A percentile compares a stretch with the other conserved stretches of the same genome.
These are phyloP conservation scores for Globisporangium emineosum DNA, from an alignment of 352 stramenopile species.

Conservation along the genomic window DNA sequence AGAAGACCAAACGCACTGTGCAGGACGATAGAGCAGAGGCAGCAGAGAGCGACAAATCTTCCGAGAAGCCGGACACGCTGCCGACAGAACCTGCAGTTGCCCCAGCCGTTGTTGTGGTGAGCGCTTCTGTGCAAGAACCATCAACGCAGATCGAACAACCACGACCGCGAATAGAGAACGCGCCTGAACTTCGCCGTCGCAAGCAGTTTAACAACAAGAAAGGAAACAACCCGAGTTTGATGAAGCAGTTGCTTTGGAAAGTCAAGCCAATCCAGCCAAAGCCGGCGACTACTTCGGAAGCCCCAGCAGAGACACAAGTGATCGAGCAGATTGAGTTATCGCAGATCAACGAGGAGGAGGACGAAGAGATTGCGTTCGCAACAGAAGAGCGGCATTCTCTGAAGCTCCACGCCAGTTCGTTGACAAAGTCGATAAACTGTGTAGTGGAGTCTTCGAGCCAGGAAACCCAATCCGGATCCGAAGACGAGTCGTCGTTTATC, in stretches of 20 bases:
- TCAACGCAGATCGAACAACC: slow-evolving; percentile 8
- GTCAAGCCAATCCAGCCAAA: slow-evolving; percentile 25
- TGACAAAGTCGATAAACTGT: slow-evolving; percentile 22
- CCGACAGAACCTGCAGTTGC: not conserved
- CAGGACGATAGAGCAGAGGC: not conserved
- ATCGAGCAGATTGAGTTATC: slow-evolving; percentile 1
- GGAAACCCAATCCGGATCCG: slow-evolving; percentile 67
- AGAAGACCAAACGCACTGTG: slow-evolving; percentile 9
- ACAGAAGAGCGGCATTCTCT: slow-evolving; percentile 31
- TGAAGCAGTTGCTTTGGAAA: slow-evolving; percentile 71
- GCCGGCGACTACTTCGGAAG: not conserved
- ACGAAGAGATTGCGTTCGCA: slow-evolving; percentile 44
- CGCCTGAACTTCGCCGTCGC: slow-evolving; percentile 10
- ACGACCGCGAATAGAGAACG: not conserved
- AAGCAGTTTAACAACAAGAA: slow-evolving; percentile 13
- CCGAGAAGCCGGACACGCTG: not conserved
- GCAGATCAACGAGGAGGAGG: slow-evolving; percentile 16
- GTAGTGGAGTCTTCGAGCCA: slow-evolving; percentile 53
- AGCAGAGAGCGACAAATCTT: not conserved
- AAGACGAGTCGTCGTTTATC: slow-evolving; percentile 43
- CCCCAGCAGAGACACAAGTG: slow-evolving; percentile 13
- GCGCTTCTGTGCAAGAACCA: not conserved
- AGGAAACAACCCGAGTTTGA: slow-evolving; percentile 20
- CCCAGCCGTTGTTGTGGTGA: not conserved
- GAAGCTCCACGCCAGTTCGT: slow-evolving; percentile 36